Conservation (phyloP, 495 filamentous ascomycete species). For the Gamarada debralockiae region DNA sequence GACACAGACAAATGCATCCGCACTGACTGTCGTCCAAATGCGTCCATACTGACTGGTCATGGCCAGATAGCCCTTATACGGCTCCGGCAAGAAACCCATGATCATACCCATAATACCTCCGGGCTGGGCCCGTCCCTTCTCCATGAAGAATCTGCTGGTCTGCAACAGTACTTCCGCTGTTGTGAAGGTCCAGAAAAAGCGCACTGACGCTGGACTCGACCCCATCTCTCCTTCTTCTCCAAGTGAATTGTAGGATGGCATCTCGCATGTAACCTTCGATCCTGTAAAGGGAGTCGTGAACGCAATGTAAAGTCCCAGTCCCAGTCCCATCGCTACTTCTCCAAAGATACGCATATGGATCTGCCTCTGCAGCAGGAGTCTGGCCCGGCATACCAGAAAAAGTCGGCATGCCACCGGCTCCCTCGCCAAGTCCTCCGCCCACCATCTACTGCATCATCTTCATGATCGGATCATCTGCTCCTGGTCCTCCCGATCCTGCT, state of each 20-base stretch:
- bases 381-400: slow-evolving; percentile 26
- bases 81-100: slow-evolving; percentile 54
- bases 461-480: slow-evolving; percentile 55
- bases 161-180: slow-evolving; percentile 75
- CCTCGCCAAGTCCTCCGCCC: slow-evolving; percentile 35
- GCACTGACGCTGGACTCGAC: slow-evolving; percentile 27
- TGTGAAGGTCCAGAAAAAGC: slow-evolving; percentile 74
- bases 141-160: slow-evolving; percentile 60
- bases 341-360: slow-evolving; percentile 54
- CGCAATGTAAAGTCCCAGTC: slow-evolving; percentile 67
- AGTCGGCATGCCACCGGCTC: slow-evolving; percentile 31
- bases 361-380: slow-evolving; percentile 30
- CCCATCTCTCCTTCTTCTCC: slow-evolving; percentile 17
- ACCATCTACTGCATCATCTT: slow-evolving; percentile 59
- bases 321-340: slow-evolving; percentile 65
- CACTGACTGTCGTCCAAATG: slow-evolving; percentile 58
- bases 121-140: slow-evolving; percentile 40
- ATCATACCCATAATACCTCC: slow-evolving; percentile 57
- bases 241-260: slow-evolving; percentile 16
- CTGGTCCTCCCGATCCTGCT: slow-evolving; percentile 23
- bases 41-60: slow-evolving; percentile 64
- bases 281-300: slow-evolving; percentile 62
- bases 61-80: slow-evolving; percentile 50
- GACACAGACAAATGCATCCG: slow-evolving; percentile 64
- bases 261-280: slow-evolving; percentile 39